Conservation (phyloP, 768 basidiomycete genomes). For the Kwoniella europaea region DNA sequence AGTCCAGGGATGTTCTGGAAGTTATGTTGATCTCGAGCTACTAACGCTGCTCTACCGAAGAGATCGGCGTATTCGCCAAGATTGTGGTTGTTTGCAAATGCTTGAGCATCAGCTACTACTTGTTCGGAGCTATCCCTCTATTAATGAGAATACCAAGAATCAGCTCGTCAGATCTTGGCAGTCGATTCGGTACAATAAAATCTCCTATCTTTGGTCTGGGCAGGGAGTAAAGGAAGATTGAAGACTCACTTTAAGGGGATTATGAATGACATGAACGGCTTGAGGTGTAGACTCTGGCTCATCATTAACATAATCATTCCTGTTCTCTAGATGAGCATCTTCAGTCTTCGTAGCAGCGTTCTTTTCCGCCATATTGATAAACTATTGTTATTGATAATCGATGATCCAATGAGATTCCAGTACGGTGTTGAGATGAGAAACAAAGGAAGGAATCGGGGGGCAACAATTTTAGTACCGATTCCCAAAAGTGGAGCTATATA, state of each 20-base stretch:
- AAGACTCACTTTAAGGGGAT: constrained; percentile 36
- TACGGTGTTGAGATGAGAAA: neutral
- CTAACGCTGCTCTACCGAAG: constrained; percentile 40
- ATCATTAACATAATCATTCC: constrained; percentile 9
- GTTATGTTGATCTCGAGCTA: constrained; percentile 38
- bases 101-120: constrained; percentile 26
- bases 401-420: neutral
- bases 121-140: constrained; percentile 16
- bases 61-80: constrained; percentile 32
- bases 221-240: neutral
- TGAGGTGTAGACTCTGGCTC: constrained; percentile 1
- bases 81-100: constrained; percentile 34
- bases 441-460: constrained; percentile 10
- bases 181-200: neutral
- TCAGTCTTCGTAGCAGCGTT: neutral
- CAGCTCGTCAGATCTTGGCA: neutral
- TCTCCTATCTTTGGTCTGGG: neutral
- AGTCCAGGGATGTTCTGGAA: constrained; percentile 41
- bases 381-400: neutral
- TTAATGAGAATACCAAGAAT: neutral
- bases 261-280: constrained; percentile 28
- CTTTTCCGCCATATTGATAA: constrained; percentile 13
- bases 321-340: constrained; percentile 18
- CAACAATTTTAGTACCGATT: constrained; percentile 8
- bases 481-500: constrained; percentile 12